phyloP scores from a whole-genome alignment of 169 alveolate genomes.

The Eimeria tenella region DNA sequence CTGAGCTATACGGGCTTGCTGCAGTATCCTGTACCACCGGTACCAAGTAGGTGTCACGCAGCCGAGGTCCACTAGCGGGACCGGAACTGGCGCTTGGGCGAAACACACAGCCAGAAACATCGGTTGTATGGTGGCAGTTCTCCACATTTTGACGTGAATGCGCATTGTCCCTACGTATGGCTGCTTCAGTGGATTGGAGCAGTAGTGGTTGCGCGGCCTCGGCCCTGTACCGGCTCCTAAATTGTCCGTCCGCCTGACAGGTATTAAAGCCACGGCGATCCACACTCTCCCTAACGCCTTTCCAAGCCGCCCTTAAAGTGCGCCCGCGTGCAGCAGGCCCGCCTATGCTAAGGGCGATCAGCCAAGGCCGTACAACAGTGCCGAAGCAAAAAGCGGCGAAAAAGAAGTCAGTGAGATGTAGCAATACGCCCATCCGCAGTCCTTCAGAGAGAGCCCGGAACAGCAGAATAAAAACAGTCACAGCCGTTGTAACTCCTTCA shows the following conservation, averaged over 20 bases:
- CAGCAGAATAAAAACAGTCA: constrained; percentile 5
- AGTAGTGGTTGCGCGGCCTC: constrained; percentile 29
- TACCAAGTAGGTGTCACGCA: not conserved
- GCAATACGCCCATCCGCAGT: constrained; percentile 52
- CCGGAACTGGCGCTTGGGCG: constrained; percentile 23
- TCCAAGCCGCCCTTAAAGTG: not conserved
- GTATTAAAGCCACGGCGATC: not conserved
- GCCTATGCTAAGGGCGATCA: constrained; percentile 53
- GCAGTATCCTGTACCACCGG: not conserved
- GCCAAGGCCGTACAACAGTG: constrained; percentile 56
- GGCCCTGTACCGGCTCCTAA: not conserved
- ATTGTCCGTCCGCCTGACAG: not conserved
- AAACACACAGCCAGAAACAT: not conserved
- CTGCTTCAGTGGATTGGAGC: not conserved
- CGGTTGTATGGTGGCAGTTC: not conserved
- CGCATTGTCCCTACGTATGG: not conserved
- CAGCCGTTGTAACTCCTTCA: constrained; percentile 39
- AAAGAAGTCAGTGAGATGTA: constrained; percentile 37
- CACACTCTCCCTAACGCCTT: not conserved
- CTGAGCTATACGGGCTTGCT: constrained; percentile 55
- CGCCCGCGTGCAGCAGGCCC: constrained; percentile 50
- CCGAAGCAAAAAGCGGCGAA: constrained; percentile 59
- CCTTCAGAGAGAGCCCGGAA: constrained; percentile 12
- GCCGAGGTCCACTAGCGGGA: not conserved
- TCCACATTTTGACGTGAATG: not conserved